Evolutionary conservation across 257 asterid genomes (phyloP).

Genomic region (Henckelia pumila): DNA sequence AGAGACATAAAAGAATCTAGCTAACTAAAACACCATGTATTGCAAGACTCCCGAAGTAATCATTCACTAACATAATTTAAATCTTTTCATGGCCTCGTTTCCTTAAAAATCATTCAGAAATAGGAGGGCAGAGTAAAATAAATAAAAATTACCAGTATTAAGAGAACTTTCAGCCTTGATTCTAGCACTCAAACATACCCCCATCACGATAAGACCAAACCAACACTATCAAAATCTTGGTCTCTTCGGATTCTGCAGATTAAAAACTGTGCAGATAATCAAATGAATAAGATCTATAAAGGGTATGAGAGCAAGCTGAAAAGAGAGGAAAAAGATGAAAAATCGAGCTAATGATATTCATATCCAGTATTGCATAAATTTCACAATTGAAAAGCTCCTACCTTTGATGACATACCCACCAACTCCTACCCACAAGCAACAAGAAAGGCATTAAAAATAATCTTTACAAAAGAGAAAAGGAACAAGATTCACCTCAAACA

Average conservation of each 20-base stretch:
- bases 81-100: neutral
- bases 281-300: neutral
- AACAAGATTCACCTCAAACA: neutral
- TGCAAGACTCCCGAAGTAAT: neutral
- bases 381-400: neutral
- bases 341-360: neutral
- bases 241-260: conserved; percentile 30
- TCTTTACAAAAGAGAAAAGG: neutral
- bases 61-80: neutral
- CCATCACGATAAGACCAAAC: conserved; percentile 40
- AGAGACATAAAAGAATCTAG: neutral
- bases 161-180: conserved; percentile 49
- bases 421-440: neutral
- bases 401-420: neutral
- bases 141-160: conserved; percentile 35
- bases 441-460: neutral
- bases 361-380: neutral
- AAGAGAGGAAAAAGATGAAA: neutral
- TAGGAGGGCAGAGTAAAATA: neutral
- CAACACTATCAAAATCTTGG: conserved; percentile 4
- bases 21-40: neutral
- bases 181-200: conserved; percentile 58
- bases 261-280: neutral
- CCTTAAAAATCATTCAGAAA: neutral
- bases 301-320: neutral